Conservation (phyloP, 305 asterid species). For the Fraxinus floribunda region DNA sequence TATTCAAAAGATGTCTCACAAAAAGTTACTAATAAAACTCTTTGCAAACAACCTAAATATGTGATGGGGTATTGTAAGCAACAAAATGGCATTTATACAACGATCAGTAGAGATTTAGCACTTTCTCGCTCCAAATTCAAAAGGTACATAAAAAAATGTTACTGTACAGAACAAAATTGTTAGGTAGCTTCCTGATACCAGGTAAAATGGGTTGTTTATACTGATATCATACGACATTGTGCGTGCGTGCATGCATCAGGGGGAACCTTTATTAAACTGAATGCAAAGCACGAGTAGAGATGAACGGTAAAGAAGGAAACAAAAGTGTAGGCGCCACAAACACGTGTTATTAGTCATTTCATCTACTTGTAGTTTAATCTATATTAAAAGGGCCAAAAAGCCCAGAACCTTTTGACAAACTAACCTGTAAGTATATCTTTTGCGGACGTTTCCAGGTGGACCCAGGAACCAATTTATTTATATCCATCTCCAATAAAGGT, state of each 20-base stretch:
- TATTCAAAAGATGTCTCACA: not conserved
- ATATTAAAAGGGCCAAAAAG: conserved; percentile 8
- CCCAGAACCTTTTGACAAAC: conserved; percentile 20
- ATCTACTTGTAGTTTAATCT: not conserved
- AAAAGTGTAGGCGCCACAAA: not conserved
- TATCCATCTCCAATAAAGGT: conserved; percentile 77
- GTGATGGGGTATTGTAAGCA: not conserved
- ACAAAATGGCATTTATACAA: not conserved
- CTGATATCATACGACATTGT: not conserved
- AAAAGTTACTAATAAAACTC: not conserved
- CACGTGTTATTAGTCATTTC: not conserved
- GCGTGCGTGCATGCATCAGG: not conserved
- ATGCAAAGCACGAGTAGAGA: not conserved
- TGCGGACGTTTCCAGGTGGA: conserved; percentile 77
- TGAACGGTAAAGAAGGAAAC: not conserved
- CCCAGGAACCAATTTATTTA: conserved; percentile 74
- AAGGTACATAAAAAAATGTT: not conserved
- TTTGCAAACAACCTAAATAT: not conserved
- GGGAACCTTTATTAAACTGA: not conserved
- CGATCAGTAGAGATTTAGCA: not conserved
- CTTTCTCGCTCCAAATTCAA: not conserved
- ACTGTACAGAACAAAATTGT: not conserved
- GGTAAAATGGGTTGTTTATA: not conserved
- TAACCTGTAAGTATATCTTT: conserved; percentile 83
- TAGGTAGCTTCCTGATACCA: conserved; percentile 3